phyloP scores from a whole-genome alignment of 805 yeast species.

The Spathaspora arborariae region DNA sequence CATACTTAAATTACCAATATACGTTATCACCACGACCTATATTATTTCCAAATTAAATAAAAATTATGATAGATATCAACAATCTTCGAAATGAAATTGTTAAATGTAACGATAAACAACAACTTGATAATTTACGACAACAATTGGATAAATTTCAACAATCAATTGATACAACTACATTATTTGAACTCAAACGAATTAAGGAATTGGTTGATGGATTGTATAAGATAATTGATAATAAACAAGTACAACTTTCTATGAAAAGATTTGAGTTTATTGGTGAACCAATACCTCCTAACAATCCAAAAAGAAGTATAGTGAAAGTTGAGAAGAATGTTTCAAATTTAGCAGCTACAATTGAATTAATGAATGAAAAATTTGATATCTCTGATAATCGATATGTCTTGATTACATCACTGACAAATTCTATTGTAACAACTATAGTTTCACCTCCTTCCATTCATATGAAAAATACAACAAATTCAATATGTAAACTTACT shows the following conservation, averaged over 20 bases:
- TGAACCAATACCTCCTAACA: constrained; percentile 19
- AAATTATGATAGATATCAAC: not conserved
- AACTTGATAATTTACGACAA: not conserved
- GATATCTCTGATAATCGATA: not conserved
- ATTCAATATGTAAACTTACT: constrained; percentile 14
- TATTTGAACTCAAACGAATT: constrained; percentile 21
- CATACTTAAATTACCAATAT: not conserved
- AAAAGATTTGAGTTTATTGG: constrained; percentile 26
- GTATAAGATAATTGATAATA: constrained; percentile 18
- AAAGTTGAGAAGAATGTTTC: not conserved
- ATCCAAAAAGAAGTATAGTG: not conserved
- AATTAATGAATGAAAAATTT: not conserved
- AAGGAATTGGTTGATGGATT: constrained; percentile 15
- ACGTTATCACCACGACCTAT: not conserved
- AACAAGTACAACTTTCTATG: constrained; percentile 12
- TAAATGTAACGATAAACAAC: not conserved
- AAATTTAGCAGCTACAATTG: not conserved
- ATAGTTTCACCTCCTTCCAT: constrained; percentile 12
- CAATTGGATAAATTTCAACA: not conserved
- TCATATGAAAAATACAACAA: constrained; percentile 16
- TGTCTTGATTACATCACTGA: constrained; percentile 1
- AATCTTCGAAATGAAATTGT: not conserved
- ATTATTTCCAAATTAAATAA: not conserved
- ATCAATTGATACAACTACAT: not conserved
- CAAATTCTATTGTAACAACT: not conserved